phyloP scores from a whole-genome alignment of 768 basidiomycete genomes.

The Paxillus involutus region DNA sequence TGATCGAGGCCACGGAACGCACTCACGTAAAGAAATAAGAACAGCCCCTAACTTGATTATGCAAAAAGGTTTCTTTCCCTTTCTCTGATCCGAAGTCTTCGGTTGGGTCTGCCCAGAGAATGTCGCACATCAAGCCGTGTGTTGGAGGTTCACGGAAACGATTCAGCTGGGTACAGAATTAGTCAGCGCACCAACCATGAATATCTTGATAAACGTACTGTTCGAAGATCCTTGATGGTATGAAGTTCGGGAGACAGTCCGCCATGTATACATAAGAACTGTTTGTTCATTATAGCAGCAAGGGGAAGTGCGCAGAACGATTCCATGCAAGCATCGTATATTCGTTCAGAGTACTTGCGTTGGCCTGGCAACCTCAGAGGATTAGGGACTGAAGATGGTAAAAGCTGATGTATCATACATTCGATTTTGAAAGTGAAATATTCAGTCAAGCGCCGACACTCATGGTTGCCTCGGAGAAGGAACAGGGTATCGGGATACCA shows the following conservation, averaged over 20 bases:
- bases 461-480: conserved; percentile 64
- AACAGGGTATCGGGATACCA: conserved; percentile 61
- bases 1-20: not conserved
- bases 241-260: conserved; percentile 70
- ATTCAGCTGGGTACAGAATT: conserved; percentile 47
- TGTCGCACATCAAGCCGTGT: conserved; percentile 72
- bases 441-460: conserved; percentile 64
- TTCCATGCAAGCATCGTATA: conserved; percentile 75
- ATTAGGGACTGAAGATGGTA: conserved; percentile 2
- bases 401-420: conserved; percentile 20
- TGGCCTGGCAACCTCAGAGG: conserved; percentile 43
- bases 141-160: conserved; percentile 75
- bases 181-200: not conserved
- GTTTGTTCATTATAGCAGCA: conserved; percentile 79
- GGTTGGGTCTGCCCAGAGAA: conserved; percentile 73
- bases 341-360: conserved; percentile 73
- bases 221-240: conserved; percentile 64
- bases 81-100: conserved; percentile 74
- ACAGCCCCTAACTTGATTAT: conserved; percentile 74
- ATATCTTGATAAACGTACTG: conserved; percentile 35
- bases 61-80: conserved; percentile 61
- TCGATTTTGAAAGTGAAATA: conserved; percentile 65
- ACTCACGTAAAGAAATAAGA: conserved; percentile 74
- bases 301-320: conserved; percentile 71
- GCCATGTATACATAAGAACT: conserved; percentile 76